Evolutionary conservation across 108 stramenopile species (phyloP), one percentile per base, ranked within the genome.

Genomic region (Phaeodactylum tricornutum): DNA sequence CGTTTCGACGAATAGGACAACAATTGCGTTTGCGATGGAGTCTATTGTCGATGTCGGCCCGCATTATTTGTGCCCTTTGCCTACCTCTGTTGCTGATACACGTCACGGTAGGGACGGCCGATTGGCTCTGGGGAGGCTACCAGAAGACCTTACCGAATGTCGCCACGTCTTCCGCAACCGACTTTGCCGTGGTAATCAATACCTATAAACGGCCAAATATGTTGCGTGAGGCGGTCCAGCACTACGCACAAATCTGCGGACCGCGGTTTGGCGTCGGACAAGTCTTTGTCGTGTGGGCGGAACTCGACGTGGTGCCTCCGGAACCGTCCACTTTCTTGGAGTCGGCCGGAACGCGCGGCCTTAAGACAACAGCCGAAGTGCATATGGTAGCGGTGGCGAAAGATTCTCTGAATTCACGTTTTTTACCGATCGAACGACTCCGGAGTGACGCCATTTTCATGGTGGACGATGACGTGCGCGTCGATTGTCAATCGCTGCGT

Each of bases 381-480:
- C 11, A 38, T 9, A 37, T 77, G 6, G 21, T 77, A 0, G 55
- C 53, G 47, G 60, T 62, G 25, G 20, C 0, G 5, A 69, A 60
- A 40, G 66, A 73, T 50, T 79, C 77, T 2, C 37, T 79, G 41
- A 79, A 79, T 30, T 71, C 59, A 35, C 61, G 77, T 1, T 79
- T 79, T 41, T 57, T 67, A 39, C 77, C 77, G 11, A 69, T 79
- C 34, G 42, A 52, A 36, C 41, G 68, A 5, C 36, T 69, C 4
- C 15, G 50, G 12, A 35, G 54, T 5, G 59, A 65, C 7, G 72
- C 63, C 2, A 42, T 79, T 4, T 79, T 79, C 38, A 79, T 74
- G 77, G 77, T 79, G 3, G 77, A 79, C 43, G 77, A 79, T 52
- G 77, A 79, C 43, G 53, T 78, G 2, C 59, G 72, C 17, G 69